Conservation (phyloP, 176 grass and related monocot genomes). For the Echinochloa phyllopogon region DNA sequence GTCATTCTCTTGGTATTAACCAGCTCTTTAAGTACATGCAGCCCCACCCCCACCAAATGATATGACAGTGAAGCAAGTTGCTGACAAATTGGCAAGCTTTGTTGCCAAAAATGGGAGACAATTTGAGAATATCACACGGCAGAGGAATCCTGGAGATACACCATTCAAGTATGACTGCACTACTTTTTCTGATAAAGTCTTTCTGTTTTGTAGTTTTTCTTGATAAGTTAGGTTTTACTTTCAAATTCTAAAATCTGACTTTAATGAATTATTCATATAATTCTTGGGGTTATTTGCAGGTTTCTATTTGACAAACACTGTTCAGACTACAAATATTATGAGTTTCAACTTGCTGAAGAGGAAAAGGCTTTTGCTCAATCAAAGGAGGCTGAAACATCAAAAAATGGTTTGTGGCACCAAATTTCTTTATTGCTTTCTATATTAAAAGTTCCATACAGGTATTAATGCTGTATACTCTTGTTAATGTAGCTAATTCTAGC, state of each 20-base stretch:
- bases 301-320: conserved; percentile 95
- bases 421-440: not conserved
- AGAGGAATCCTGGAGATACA: conserved; percentile 93
- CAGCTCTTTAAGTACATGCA: conserved; percentile 99
- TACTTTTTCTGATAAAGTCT: conserved; percentile 13
- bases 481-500: conserved; percentile 49
- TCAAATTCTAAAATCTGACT: conserved; percentile 10
- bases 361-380: conserved; percentile 69
- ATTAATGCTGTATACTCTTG: conserved; percentile 26
- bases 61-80: conserved; percentile 89
- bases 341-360: conserved; percentile 75
- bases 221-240: not conserved
- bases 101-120: conserved; percentile 97
- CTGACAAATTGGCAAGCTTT: conserved; percentile 89
- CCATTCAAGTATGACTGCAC: conserved; percentile 81
- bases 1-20: conserved; percentile 74
- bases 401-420: conserved; percentile 51
- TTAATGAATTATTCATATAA: conserved; percentile 7
- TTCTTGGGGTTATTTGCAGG: conserved; percentile 52
- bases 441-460: not conserved
- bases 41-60: conserved; percentile 82
- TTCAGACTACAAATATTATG: conserved; percentile 92
- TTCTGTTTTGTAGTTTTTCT: not conserved
- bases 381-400: conserved; percentile 60
- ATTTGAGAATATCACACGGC: conserved; percentile 88